phyloP scores from a whole-genome alignment of 305 asterid species.

The Lippia alba region DNA sequence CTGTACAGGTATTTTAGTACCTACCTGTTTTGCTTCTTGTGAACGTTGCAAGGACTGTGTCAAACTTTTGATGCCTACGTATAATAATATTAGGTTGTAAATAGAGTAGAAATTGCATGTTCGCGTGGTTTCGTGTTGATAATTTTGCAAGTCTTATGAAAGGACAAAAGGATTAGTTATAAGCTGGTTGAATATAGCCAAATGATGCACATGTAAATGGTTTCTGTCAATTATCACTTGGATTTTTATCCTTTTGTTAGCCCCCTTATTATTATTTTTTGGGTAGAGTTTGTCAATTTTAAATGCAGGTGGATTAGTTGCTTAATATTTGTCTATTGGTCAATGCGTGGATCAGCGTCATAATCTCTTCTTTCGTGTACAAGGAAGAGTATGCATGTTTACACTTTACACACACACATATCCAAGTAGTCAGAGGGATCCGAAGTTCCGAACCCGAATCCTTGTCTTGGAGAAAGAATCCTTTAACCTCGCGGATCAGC shows the following conservation, averaged over 20 bases:
- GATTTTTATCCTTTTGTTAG: neutral
- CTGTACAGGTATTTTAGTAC: neutral
- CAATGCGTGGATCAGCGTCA: conserved; percentile 27
- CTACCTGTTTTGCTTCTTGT: conserved; percentile 28
- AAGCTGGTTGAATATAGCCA: conserved; percentile 13
- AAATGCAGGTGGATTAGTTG: conserved; percentile 40
- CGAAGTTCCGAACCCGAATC: no score
- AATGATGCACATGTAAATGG: conserved; percentile 8
- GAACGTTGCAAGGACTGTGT: conserved; percentile 21
- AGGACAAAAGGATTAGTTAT: conserved; percentile 24
- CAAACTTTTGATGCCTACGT: conserved; percentile 35
- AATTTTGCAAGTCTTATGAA: neutral
- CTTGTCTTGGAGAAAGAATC: no score
- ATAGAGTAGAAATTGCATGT: neutral
- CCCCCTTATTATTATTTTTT: neutral
- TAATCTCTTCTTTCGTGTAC: no score
- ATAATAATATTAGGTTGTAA: conserved; percentile 2
- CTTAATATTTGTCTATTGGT: conserved; percentile 23
- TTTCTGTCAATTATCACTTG: conserved; percentile 18
- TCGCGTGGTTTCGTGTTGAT: no score
- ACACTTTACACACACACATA: no score
- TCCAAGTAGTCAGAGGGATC: no score
- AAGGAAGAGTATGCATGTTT: no score
- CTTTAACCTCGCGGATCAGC: no score
- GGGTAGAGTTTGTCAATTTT: conserved; percentile 1